Evolutionary conservation across 2,329 filamentous ascomycete genomes (phyloP).

Genomic region (Aspergillus carbonarius): DNA sequence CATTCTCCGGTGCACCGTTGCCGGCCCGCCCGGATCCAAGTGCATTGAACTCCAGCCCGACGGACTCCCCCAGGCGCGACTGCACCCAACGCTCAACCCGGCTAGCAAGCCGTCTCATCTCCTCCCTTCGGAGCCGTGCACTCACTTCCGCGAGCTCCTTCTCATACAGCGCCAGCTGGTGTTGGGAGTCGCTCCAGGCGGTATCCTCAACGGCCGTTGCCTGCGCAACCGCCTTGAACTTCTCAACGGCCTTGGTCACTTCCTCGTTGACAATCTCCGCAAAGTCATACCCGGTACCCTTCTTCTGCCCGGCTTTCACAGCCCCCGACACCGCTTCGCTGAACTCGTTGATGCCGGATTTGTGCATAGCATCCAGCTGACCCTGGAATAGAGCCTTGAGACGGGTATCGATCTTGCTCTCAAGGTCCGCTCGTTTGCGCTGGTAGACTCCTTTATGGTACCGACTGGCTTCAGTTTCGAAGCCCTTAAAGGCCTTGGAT

Average conservation of each 20-base stretch:
- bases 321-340: conserved; percentile 81
- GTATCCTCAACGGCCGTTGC: conserved; percentile 75
- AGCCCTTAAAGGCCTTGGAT: conserved; percentile 72
- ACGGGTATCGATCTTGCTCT: conserved; percentile 81
- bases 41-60: conserved; percentile 94
- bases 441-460: conserved; percentile 96
- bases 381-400: conserved; percentile 84
- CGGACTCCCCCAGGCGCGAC: conserved; percentile 78
- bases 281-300: conserved; percentile 88
- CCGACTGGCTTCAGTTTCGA: conserved; percentile 84
- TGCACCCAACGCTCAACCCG: conserved; percentile 93
- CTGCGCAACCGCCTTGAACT: conserved; percentile 74
- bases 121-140: conserved; percentile 79
- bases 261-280: conserved; percentile 86
- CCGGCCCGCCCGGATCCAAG: conserved; percentile 85
- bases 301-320: conserved; percentile 91
- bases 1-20: conserved; percentile 73
- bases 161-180: conserved; percentile 76
- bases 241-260: conserved; percentile 71
- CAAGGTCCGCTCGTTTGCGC: conserved; percentile 80
- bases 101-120: conserved; percentile 89
- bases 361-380: conserved; percentile 87
- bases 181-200: conserved; percentile 81
- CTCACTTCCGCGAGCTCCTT: conserved; percentile 92
- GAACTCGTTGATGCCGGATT: conserved; percentile 79